These are phyloP conservation scores for Hirsutella thompsonii DNA, from an alignment of 2,329 filamentous ascomycete species.

Conservation along the genomic window DNA sequence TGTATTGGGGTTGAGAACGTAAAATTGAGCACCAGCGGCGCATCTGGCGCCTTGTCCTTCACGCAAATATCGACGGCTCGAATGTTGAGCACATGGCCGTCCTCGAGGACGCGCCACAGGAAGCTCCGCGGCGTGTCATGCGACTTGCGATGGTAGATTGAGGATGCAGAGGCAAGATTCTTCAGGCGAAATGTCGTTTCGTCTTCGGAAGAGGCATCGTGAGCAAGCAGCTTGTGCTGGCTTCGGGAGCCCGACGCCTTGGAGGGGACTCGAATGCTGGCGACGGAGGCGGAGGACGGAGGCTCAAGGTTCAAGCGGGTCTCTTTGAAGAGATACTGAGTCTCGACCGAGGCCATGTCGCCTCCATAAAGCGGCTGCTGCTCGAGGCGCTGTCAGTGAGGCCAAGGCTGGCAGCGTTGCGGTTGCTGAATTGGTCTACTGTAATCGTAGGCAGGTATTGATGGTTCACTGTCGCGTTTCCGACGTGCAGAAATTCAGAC, in stretches of 20 bases:
- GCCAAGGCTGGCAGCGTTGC: constrained; percentile 3
- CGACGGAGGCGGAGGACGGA: constrained; percentile 52
- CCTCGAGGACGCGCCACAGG: constrained; percentile 79
- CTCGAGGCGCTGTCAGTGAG: constrained; percentile 6
- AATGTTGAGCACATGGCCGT: constrained; percentile 68
- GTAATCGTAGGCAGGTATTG: no score
- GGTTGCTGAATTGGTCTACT: constrained; percentile 7
- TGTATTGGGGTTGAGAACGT: constrained; percentile 63
- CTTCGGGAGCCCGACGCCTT: constrained; percentile 30
- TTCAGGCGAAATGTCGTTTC: constrained; percentile 61
- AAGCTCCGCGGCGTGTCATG: constrained; percentile 71
- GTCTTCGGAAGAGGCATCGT: constrained; percentile 39
- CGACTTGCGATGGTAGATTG: constrained; percentile 72
- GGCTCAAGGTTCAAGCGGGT: constrained; percentile 74
- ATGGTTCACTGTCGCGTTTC: constrained; percentile 8
- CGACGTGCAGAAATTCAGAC: background rate
- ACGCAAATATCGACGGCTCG: constrained; percentile 71
- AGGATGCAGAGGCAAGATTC: constrained; percentile 64
- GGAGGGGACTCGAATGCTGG: constrained; percentile 56
- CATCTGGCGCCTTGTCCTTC: constrained; percentile 50
- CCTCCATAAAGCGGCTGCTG: constrained; percentile 38
- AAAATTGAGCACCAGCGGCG: constrained; percentile 64
- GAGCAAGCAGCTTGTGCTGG: constrained; percentile 22
- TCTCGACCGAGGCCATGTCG: constrained; percentile 52
- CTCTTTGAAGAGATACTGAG: constrained; percentile 69